A percentile compares a stretch with the other conserved stretches of the same genome.
Evolutionary conservation across 208 protist genomes (phyloP).

Genomic region (Herpetomonas samuelpessoai): DNA sequence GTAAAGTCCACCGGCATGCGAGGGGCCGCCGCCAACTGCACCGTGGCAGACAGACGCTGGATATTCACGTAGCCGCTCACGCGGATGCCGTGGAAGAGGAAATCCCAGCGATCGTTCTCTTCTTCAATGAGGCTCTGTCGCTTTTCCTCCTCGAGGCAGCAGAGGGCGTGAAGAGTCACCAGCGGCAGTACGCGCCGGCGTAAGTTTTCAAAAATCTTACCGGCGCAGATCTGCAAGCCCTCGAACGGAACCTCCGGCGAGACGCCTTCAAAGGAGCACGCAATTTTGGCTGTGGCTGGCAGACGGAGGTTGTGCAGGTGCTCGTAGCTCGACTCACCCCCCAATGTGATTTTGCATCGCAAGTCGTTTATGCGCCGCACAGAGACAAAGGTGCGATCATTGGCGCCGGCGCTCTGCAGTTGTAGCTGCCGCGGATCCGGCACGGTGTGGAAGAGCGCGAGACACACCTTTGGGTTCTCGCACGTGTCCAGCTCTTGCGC

Average conservation of each 20-base stretch:
- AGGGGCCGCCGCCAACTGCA: slow-evolving; percentile 26
- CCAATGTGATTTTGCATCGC: slow-evolving; percentile 73
- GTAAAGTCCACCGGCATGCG: slow-evolving; percentile 54
- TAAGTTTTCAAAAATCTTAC: slow-evolving; percentile 55
- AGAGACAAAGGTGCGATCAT: slow-evolving; percentile 45
- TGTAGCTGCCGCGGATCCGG: slow-evolving; percentile 79
- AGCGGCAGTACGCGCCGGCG: slow-evolving; percentile 58
- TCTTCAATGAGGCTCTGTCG: slow-evolving; percentile 62
- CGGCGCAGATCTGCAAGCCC: slow-evolving; percentile 65
- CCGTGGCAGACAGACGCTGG: slow-evolving; percentile 29
- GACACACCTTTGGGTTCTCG: slow-evolving; percentile 65
- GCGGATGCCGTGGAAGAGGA: slow-evolving; percentile 73
- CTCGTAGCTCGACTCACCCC: slow-evolving; percentile 67
- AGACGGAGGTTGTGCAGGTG: slow-evolving; percentile 81
- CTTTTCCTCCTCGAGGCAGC: slow-evolving; percentile 48
- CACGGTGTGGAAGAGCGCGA: slow-evolving; percentile 80
- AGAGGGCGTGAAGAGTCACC: slow-evolving; percentile 72
- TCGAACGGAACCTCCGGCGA: slow-evolving; percentile 35
- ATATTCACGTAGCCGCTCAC: slow-evolving; percentile 58
- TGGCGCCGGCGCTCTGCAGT: slow-evolving; percentile 48
- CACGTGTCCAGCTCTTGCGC: slow-evolving; percentile 64
- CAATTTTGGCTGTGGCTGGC: slow-evolving; percentile 50
- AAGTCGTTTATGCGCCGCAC: slow-evolving; percentile 66
- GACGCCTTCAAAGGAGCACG: slow-evolving; percentile 48
- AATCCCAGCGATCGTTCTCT: slow-evolving; percentile 81